These are phyloP conservation scores for Peronospora belbahrii DNA, from an alignment of 352 stramenopile species.

Conservation along the genomic window DNA sequence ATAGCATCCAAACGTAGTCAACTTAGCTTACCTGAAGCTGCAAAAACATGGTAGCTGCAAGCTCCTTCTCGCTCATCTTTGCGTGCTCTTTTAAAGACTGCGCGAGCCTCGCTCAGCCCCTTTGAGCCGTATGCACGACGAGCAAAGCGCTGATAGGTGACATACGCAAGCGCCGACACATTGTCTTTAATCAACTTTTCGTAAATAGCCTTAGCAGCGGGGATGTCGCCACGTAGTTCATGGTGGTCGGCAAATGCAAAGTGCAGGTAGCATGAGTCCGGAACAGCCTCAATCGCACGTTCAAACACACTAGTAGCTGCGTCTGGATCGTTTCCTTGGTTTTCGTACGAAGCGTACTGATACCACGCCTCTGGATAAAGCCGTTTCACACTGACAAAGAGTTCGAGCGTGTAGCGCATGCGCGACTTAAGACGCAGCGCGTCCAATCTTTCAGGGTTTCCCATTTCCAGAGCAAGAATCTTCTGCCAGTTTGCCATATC, in stretches of 20 bases:
- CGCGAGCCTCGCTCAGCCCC: slow-evolving; percentile 62
- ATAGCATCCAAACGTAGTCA: neutral
- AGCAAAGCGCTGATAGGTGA: slow-evolving; percentile 81
- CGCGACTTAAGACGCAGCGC: slow-evolving; percentile 68
- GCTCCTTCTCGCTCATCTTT: slow-evolving; percentile 79
- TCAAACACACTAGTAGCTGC: slow-evolving; percentile 61
- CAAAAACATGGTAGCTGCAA: slow-evolving; percentile 79
- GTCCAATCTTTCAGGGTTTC: slow-evolving; percentile 77
- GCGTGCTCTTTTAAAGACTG: slow-evolving; percentile 73
- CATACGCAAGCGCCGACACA: slow-evolving; percentile 67
- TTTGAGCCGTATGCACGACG: slow-evolving; percentile 68
- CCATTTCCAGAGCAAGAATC: slow-evolving; percentile 66
- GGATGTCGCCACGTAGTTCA: slow-evolving; percentile 59
- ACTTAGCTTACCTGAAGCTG: slow-evolving; percentile 52
- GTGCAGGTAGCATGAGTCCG: slow-evolving; percentile 68
- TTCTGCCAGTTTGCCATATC: slow-evolving; percentile 77
- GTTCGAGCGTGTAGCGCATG: slow-evolving; percentile 78
- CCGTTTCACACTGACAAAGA: slow-evolving; percentile 69
- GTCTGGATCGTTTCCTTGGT: slow-evolving; percentile 62
- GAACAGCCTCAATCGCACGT: slow-evolving; percentile 65
- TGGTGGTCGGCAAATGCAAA: slow-evolving; percentile 81
- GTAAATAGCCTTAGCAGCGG: slow-evolving; percentile 68
- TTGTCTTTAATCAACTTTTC: slow-evolving; percentile 73
- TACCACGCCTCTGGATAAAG: slow-evolving; percentile 82
- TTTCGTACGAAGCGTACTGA: slow-evolving; percentile 79